A percentile compares a stretch with the other conserved stretches of the same genome.
Evolutionary conservation across 2,329 filamentous ascomycete species (phyloP).

Genomic region (Intubia oerlemansii): DNA sequence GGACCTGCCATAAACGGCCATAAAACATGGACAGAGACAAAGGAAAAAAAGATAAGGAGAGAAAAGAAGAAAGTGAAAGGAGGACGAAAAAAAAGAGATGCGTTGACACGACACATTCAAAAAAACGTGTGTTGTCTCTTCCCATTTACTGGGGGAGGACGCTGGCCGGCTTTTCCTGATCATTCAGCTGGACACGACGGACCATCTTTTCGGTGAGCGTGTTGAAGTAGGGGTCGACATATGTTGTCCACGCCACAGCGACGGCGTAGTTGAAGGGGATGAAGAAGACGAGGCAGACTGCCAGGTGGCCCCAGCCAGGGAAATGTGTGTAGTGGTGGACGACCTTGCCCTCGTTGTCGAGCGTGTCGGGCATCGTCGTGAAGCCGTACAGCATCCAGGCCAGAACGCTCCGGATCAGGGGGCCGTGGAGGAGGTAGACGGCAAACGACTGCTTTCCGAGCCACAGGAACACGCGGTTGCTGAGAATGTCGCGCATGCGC

Average conservation of each 20-base stretch:
- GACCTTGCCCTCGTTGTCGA: conserved; percentile 15
- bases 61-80: not conserved
- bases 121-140: too few relatives aligned
- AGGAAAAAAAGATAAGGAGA: not conserved
- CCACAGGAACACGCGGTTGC: conserved; percentile 33
- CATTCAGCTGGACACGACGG: conserved; percentile 6
- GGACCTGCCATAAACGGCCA: not conserved
- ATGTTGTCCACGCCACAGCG: conserved; percentile 28
- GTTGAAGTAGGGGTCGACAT: conserved; percentile 30
- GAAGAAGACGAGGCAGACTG: conserved; percentile 20
- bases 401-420: conserved; percentile 34
- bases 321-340: conserved; percentile 9
- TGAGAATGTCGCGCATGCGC: conserved; percentile 27
- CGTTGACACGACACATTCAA: too few relatives aligned
- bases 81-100: not conserved
- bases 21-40: not conserved
- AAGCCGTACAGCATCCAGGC: conserved; percentile 37
- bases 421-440: conserved; percentile 41
- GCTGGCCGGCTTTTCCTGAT: conserved; percentile 8
- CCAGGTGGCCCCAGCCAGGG: conserved; percentile 16
- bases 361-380: conserved; percentile 14
- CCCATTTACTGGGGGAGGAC: conserved; percentile 4
- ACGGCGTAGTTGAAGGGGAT: conserved; percentile 23
- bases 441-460: conserved; percentile 43
- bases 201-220: conserved; percentile 19